Conservation (phyloP, 192 early-diverging fungal genomes). For the Glomus cerebriforme region DNA sequence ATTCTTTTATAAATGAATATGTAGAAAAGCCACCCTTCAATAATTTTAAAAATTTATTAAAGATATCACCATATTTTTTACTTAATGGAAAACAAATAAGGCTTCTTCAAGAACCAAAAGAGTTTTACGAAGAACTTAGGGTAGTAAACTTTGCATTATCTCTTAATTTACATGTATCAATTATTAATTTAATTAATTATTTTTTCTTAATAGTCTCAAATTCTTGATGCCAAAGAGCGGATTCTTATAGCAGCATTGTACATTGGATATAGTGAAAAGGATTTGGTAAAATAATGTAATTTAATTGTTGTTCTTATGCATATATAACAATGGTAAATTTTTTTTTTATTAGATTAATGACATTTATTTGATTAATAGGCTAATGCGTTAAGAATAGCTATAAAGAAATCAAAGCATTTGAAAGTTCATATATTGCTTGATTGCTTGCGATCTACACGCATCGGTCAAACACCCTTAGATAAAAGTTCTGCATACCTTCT, state of each 20-base stretch:
- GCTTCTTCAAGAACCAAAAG: constrained; percentile 6
- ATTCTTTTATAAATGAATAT: not conserved
- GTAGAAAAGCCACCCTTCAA: not conserved
- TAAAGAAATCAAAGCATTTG: constrained; percentile 51
- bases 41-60: not conserved
- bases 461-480: constrained; percentile 36
- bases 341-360: not conserved
- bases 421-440: constrained; percentile 84
- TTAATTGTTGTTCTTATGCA: not conserved
- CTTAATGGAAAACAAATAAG: constrained; percentile 23
- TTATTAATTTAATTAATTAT: not conserved
- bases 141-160: constrained; percentile 28
- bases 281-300: constrained; percentile 60
- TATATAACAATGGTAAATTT: not conserved
- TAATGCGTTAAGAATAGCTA: constrained; percentile 57
- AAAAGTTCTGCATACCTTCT: constrained; percentile 72
- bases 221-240: constrained; percentile 64
- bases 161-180: not conserved
- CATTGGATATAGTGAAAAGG: constrained; percentile 78
- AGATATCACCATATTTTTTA: constrained; percentile 18
- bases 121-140: constrained; percentile 56
- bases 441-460: constrained; percentile 81
- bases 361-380: constrained; percentile 44
- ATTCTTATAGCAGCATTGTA: constrained; percentile 91
- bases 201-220: constrained; percentile 56